A percentile compares a stretch with the other conserved stretches of the same genome.
Evolutionary conservation across 768 basidiomycete genomes (phyloP).

Genomic region (Suillus hirtellus): DNA sequence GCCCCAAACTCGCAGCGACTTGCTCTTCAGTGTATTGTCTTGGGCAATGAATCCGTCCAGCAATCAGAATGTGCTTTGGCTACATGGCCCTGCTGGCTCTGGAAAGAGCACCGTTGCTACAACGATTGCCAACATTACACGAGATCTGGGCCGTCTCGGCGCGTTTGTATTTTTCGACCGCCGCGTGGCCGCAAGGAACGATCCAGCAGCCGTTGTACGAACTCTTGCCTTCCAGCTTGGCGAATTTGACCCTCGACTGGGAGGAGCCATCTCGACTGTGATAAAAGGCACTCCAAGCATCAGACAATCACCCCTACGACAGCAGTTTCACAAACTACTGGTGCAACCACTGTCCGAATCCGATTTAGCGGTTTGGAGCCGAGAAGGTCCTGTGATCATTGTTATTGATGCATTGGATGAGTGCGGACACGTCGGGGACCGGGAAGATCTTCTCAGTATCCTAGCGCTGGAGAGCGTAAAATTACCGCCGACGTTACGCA

Average conservation of each 20-base stretch:
- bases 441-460: slow-evolving; percentile 31
- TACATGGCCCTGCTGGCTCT: slow-evolving; percentile 36
- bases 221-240: slow-evolving; percentile 38
- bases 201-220: slow-evolving; percentile 32
- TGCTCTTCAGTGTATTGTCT: slow-evolving; percentile 26
- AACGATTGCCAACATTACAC: slow-evolving; percentile 35
- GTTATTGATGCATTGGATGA: slow-evolving; percentile 40
- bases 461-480: slow-evolving; percentile 24
- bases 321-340: slow-evolving; percentile 36
- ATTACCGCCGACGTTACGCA: slow-evolving; percentile 27
- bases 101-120: slow-evolving; percentile 40
- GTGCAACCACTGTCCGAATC: slow-evolving; percentile 30
- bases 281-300: slow-evolving; percentile 31
- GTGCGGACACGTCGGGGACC: slow-evolving; percentile 25
- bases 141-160: slow-evolving; percentile 35
- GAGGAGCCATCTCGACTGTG: slow-evolving; percentile 24
- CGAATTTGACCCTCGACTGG: slow-evolving; percentile 32
- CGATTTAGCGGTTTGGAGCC: slow-evolving; percentile 15
- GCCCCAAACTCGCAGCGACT: slow-evolving; percentile 32
- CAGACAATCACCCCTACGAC: slow-evolving; percentile 27
- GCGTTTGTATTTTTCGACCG: slow-evolving; percentile 38
- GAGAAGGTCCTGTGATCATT: slow-evolving; percentile 30
- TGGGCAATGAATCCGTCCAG: slow-evolving; percentile 25
- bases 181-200: slow-evolving; percentile 28
- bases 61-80: slow-evolving; percentile 31